phyloP scores from a whole-genome alignment of 371 early-diverging fungal species.

The Basidiobolus meristosporus region DNA sequence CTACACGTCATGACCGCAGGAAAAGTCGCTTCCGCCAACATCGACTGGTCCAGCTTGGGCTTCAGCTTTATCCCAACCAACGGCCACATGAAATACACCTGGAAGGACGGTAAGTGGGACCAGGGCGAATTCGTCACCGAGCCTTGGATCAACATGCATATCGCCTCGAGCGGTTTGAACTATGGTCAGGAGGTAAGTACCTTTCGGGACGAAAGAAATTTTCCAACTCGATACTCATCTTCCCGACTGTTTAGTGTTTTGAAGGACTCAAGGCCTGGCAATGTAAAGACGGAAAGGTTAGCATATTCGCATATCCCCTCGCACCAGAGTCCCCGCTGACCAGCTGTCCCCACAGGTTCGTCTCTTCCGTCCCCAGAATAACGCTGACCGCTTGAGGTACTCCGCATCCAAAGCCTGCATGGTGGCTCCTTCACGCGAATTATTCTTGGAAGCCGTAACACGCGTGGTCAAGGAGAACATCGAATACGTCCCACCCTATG shows the following conservation, averaged over 20 bases:
- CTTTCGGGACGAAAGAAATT: too few relatives aligned
- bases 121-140: conserved; percentile 28
- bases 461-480: conserved; percentile 36
- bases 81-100: conserved; percentile 36
- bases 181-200: conserved; percentile 68
- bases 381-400: conserved; percentile 39
- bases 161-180: conserved; percentile 38
- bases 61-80: conserved; percentile 45
- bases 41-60: conserved; percentile 49
- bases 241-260: too few relatives aligned
- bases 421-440: conserved; percentile 32
- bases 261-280: conserved; percentile 73
- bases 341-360: too few relatives aligned
- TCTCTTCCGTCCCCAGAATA: conserved; percentile 51
- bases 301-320: too few relatives aligned
- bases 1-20: too few relatives aligned
- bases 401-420: conserved; percentile 35
- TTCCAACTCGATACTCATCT: too few relatives aligned
- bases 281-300: conserved; percentile 38
- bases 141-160: conserved; percentile 19
- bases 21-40: conserved; percentile 6
- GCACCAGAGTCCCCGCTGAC: too few relatives aligned
- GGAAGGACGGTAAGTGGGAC: conserved; percentile 40
- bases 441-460: conserved; percentile 39
- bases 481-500: conserved; percentile 53